phyloP scores from a whole-genome alignment of 139 green algal genomes.

The Zygnema cylindricum region DNA sequence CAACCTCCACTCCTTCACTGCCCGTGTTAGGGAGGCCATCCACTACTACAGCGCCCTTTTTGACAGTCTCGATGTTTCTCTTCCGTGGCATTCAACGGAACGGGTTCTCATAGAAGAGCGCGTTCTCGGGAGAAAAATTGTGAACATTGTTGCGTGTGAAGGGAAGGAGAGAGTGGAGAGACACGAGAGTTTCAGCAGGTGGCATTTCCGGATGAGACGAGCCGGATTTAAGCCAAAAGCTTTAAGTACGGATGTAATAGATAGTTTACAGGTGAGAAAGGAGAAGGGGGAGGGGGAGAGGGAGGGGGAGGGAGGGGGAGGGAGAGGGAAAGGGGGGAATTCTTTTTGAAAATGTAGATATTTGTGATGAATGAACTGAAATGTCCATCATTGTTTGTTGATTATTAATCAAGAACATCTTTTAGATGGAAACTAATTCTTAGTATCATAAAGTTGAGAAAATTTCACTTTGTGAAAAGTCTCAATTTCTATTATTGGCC shows the following conservation, averaged over 20 bases:
- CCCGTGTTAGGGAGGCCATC: slow-evolving; percentile 22
- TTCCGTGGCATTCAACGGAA: slow-evolving; percentile 35
- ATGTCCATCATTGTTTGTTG: background rate
- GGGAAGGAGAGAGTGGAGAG: slow-evolving; percentile 27
- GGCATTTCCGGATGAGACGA: slow-evolving; percentile 20
- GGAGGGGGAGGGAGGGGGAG: background rate
- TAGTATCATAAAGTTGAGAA: too few relatives aligned
- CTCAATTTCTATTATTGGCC: too few relatives aligned
- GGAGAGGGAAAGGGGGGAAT: too few relatives aligned
- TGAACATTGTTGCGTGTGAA: slow-evolving; percentile 50
- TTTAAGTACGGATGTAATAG: slow-evolving; percentile 33
- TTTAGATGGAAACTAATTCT: too few relatives aligned
- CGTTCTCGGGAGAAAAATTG: slow-evolving; percentile 27
- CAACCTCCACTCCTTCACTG: slow-evolving; percentile 37
- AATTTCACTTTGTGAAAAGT: too few relatives aligned
- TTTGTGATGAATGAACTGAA: background rate
- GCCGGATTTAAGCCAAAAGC: background rate
- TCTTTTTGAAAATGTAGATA: too few relatives aligned
- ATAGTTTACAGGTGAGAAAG: slow-evolving; percentile 30
- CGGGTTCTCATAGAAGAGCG: slow-evolving; percentile 32
- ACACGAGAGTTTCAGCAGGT: slow-evolving; percentile 20
- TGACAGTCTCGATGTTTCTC: slow-evolving; percentile 20
- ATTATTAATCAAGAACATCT: too few relatives aligned
- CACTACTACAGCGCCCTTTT: slow-evolving; percentile 43
- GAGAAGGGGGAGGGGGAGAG: background rate